Evolutionary conservation across 2,329 filamentous ascomycete genomes (phyloP).

Genomic region (Sporothrix pseudoabietina): DNA sequence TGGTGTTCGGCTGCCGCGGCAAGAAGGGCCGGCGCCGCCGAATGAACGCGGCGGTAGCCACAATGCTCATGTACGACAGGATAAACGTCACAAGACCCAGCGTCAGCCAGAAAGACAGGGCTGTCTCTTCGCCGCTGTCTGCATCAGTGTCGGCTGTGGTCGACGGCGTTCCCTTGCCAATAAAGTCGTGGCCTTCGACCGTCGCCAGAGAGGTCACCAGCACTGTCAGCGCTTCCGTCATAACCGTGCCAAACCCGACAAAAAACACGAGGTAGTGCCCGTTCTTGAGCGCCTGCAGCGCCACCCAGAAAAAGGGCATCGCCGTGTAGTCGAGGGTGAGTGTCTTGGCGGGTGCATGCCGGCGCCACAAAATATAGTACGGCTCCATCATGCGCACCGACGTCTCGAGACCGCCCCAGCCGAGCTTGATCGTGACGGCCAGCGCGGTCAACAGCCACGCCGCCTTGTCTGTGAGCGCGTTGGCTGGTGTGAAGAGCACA

Average conservation of each 20-base stretch:
- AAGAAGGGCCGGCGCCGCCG: constrained; percentile 70
- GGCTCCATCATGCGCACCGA: constrained; percentile 73
- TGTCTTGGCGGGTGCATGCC: constrained; percentile 65
- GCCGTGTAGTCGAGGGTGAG: constrained; percentile 74
- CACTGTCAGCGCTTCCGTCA: constrained; percentile 73
- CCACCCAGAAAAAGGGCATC: constrained; percentile 67
- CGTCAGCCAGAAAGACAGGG: constrained; percentile 66
- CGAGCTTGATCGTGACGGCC: constrained; percentile 67
- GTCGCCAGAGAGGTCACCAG: constrained; percentile 66
- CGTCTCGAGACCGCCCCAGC: constrained; percentile 69
- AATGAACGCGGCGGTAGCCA: constrained; percentile 62
- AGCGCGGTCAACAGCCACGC: constrained; percentile 68
- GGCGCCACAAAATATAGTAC: constrained; percentile 68
- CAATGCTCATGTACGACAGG: constrained; percentile 63
- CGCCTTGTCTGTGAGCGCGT: constrained; percentile 59
- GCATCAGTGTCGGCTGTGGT: constrained; percentile 43
- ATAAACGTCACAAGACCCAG: constrained; percentile 64
- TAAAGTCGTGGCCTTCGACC: constrained; percentile 64
- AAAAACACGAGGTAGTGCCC: constrained; percentile 66
- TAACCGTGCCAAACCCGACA: constrained; percentile 69
- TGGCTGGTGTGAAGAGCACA: constrained; percentile 62
- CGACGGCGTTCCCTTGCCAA: constrained; percentile 31
- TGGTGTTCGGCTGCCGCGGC: constrained; percentile 76
- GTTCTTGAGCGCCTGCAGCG: constrained; percentile 63
- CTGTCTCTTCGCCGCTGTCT: constrained; percentile 61